A percentile compares a stretch with the other conserved stretches of the same genome.
Evolutionary conservation across 2,329 filamentous ascomycete genomes (phyloP).

Genomic region (Acrocalymma vagum): DNA sequence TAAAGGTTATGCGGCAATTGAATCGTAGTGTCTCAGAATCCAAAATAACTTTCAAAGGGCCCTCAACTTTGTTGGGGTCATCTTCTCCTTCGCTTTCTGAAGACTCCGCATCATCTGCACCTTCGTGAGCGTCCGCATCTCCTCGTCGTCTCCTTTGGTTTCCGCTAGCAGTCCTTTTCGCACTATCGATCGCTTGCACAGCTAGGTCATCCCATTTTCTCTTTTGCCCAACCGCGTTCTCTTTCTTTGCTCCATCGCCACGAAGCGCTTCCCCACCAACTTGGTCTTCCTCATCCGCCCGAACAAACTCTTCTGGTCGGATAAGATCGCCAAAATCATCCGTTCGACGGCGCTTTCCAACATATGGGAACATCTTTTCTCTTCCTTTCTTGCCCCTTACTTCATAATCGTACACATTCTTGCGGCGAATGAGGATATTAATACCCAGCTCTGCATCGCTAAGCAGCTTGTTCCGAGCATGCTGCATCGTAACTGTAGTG

Average conservation of each 20-base stretch:
- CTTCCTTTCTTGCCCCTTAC: slow-evolving; percentile 89
- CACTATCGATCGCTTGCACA: slow-evolving; percentile 47
- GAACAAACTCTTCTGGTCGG: slow-evolving; percentile 89
- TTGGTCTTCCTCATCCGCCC: slow-evolving; percentile 89
- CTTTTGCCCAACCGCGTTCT: slow-evolving; percentile 79
- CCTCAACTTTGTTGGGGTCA: slow-evolving; percentile 63
- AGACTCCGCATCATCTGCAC: slow-evolving; percentile 45
- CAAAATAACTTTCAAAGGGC: slow-evolving; percentile 79
- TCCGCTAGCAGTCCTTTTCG: slow-evolving; percentile 52
- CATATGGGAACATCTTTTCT: slow-evolving; percentile 90
- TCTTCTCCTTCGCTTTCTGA: slow-evolving; percentile 59
- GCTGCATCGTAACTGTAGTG: slow-evolving; percentile 83
- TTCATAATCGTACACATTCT: slow-evolving; percentile 92
- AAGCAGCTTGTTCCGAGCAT: slow-evolving; percentile 79
- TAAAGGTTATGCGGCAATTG: slow-evolving; percentile 80
- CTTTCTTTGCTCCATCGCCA: slow-evolving; percentile 58
- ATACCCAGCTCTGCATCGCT: slow-evolving; percentile 92
- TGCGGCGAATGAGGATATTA: slow-evolving; percentile 87
- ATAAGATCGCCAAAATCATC: slow-evolving; percentile 97
- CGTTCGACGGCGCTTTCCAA: slow-evolving; percentile 77
- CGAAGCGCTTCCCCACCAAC: slow-evolving; percentile 71
- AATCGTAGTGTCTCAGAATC: slow-evolving; percentile 70
- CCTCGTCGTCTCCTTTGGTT: slow-evolving; percentile 67
- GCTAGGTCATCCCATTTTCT: slow-evolving; percentile 86
- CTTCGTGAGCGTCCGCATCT: slow-evolving; percentile 39